Percentiles rank a stretch among this genome's conserved stretches.
Conservation (phyloP, 2,329 filamentous ascomycete species). For the Trichophyton schoenleinii region DNA sequence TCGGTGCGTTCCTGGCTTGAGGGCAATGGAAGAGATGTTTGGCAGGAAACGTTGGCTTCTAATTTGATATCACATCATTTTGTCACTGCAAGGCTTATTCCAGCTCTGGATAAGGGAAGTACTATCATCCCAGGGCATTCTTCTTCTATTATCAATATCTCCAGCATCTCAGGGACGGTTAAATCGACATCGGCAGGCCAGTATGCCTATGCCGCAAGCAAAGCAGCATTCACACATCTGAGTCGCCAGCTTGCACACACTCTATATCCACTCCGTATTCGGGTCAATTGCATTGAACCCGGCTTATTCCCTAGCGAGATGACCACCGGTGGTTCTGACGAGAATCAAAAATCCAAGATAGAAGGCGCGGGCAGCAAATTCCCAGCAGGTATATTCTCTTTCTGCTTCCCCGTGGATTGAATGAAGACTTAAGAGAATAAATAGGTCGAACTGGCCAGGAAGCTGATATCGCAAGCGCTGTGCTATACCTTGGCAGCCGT, state of each 20-base stretch:
- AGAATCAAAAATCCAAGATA: constrained; percentile 43
- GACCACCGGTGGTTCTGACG: constrained; percentile 41
- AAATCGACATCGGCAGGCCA: constrained; percentile 41
- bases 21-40: constrained; percentile 1
- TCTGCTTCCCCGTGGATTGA: not conserved
- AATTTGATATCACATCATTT: constrained; percentile 31
- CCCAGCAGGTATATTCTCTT: constrained; percentile 28
- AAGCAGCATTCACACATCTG: constrained; percentile 40
- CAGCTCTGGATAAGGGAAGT: constrained; percentile 39
- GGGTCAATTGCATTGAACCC: constrained; percentile 46
- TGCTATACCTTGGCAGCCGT: constrained; percentile 38
- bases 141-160: constrained; percentile 42
- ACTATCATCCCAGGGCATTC: constrained; percentile 37
- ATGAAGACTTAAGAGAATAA: not conserved
- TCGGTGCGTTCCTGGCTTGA: constrained; percentile 10
- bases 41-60: constrained; percentile 3
- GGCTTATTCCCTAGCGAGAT: constrained; percentile 48
- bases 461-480: constrained; percentile 42
- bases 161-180: constrained; percentile 40
- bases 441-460: constrained; percentile 40
- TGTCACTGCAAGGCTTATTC: constrained; percentile 43
- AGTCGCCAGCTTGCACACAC: constrained; percentile 44
- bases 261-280: constrained; percentile 43
- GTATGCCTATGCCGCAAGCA: constrained; percentile 41
- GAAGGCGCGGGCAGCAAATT: constrained; percentile 40